Conservation (phyloP, 2,329 filamentous ascomycete species). For the Ophiostoma sp. region DNA sequence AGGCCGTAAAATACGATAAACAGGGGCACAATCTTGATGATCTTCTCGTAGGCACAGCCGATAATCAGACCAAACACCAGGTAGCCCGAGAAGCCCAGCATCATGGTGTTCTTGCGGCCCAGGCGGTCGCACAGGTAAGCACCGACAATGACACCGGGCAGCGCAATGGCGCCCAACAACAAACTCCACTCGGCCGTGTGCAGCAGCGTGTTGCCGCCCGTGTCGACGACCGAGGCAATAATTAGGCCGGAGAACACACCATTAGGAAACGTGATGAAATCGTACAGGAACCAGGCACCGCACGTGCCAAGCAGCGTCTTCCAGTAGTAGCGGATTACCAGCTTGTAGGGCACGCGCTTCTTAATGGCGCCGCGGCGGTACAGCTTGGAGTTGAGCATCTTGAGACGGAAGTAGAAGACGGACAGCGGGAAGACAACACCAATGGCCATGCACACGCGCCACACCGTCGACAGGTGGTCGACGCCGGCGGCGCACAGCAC, state of each 20-base stretch:
- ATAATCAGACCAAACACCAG: conserved; percentile 31
- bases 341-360: conserved; percentile 44
- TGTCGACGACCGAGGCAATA: conserved; percentile 34
- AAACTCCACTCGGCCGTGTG: conserved; percentile 31
- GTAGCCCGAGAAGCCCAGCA: conserved; percentile 27
- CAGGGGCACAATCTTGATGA: conserved; percentile 44
- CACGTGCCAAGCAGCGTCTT: conserved; percentile 45
- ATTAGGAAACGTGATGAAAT: conserved; percentile 52
- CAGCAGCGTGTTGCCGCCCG: conserved; percentile 24
- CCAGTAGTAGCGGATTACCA: conserved; percentile 46
- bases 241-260: conserved; percentile 53
- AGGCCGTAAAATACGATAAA: conserved; percentile 50
- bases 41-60: conserved; percentile 36
- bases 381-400: conserved; percentile 47
- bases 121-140: conserved; percentile 27
- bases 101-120: conserved; percentile 30
- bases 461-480: conserved; percentile 40
- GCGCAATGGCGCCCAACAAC: conserved; percentile 30
- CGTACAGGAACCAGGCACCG: conserved; percentile 50
- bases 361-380: conserved; percentile 43
- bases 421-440: conserved; percentile 46
- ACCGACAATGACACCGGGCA: conserved; percentile 27
- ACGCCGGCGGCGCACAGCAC: conserved; percentile 45
- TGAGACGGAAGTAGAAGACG: conserved; percentile 50
- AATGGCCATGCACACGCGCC: conserved; percentile 48